A percentile compares a stretch with the other conserved stretches of the same genome.
These are phyloP conservation scores for Rhodosporidiobolus sp. DNA, from an alignment of 768 basidiomycete genomes.

Conservation along the genomic window DNA sequence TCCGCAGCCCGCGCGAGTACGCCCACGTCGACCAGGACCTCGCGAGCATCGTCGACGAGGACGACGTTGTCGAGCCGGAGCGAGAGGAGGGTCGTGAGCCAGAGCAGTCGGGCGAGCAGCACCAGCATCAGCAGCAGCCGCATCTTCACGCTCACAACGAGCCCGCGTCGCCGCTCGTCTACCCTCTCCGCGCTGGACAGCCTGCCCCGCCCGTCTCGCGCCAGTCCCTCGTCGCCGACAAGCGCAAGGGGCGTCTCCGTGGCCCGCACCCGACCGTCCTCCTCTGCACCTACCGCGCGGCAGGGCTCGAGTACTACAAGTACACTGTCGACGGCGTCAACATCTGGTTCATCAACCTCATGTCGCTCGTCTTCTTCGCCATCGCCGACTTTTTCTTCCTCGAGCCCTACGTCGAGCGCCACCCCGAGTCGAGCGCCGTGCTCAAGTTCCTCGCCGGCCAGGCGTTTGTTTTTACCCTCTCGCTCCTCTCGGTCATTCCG, in stretches of 20 bases:
- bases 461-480: constrained; percentile 74
- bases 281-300: constrained; percentile 88
- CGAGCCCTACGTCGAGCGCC: constrained; percentile 65
- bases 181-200: constrained; percentile 68
- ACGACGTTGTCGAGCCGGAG: not conserved
- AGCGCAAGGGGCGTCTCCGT: constrained; percentile 40
- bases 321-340: constrained; percentile 98
- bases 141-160: not conserved
- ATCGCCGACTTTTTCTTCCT: constrained; percentile 81
- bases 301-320: constrained; percentile 92
- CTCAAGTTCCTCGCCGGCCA: constrained; percentile 67
- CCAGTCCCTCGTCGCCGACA: constrained; percentile 39
- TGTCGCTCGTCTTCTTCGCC: constrained; percentile 90
- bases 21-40: constrained; percentile 48
- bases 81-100: no score
- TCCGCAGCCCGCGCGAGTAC: constrained; percentile 71
- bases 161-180: constrained; percentile 5
- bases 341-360: constrained; percentile 92
- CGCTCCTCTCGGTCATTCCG: constrained; percentile 87
- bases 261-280: constrained; percentile 70
- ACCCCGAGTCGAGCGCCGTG: constrained; percentile 50
- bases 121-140: constrained; percentile 36
- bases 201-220: constrained; percentile 60
- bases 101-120: constrained; percentile 3
- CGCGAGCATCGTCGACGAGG: constrained; percentile 13